Evolutionary conservation across 164 flowering plant genomes (phyloP).

Genomic region (Annona cherimola): DNA sequence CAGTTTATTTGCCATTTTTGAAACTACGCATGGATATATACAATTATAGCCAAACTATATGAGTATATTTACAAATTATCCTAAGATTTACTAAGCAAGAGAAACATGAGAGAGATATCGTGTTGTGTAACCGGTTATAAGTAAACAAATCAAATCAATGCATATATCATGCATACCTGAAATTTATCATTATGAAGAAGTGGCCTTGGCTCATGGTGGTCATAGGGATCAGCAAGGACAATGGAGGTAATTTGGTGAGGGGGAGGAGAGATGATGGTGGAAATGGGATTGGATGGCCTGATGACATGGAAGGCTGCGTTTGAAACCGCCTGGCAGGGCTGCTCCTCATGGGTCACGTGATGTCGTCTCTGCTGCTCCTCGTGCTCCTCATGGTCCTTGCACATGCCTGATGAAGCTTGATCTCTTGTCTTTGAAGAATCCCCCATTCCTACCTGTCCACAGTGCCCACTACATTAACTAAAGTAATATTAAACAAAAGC

Average conservation of each 20-base stretch:
- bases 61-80: too few species aligned
- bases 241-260: constrained; percentile 46
- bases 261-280: constrained; percentile 67
- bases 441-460: constrained; percentile 48
- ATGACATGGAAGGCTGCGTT: constrained; percentile 66
- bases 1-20: too few species aligned
- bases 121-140: too few species aligned
- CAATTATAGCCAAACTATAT: too few species aligned
- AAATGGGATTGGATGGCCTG: constrained; percentile 69
- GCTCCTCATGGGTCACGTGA: constrained; percentile 23
- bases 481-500: too few species aligned
- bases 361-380: constrained; percentile 23
- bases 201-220: constrained; percentile 48
- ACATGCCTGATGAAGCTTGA: constrained; percentile 22
- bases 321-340: constrained; percentile 26
- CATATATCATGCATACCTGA: constrained; percentile 38
- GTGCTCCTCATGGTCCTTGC: constrained; percentile 39
- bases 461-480: not conserved
- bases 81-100: too few species aligned
- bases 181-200: constrained; percentile 65
- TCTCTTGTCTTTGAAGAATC: constrained; percentile 50
- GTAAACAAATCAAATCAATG: too few species aligned
- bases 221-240: constrained; percentile 54
- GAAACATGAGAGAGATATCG: too few species aligned
- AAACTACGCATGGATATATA: too few species aligned